Evolutionary conservation across 1,284 basidiomycete species (phyloP).

Genomic region (Malassezia obtusa): DNA sequence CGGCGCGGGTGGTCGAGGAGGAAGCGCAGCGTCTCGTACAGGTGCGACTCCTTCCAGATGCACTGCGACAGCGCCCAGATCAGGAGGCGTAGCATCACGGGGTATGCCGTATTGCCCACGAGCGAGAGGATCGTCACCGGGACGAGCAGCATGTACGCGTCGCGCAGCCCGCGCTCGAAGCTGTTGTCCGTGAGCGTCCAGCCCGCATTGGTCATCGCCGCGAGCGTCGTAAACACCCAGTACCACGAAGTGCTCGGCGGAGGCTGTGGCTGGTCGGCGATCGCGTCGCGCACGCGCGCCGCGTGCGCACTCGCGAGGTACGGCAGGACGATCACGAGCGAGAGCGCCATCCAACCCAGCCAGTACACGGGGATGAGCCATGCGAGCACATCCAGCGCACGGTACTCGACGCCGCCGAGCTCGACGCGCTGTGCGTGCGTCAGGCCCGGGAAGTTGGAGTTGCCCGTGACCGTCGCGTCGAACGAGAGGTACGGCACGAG

Average conservation of each 20-base stretch:
- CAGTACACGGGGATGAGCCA: constrained; percentile 37
- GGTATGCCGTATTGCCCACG: constrained; percentile 76
- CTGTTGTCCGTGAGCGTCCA: constrained; percentile 77
- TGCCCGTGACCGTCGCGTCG: constrained; percentile 55
- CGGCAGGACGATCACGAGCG: constrained; percentile 35
- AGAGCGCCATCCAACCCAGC: constrained; percentile 20
- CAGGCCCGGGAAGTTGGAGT: constrained; percentile 73
- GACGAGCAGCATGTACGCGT: constrained; percentile 73
- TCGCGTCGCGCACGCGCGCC: constrained; percentile 30
- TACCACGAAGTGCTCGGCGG: constrained; percentile 57
- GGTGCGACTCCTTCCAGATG: constrained; percentile 57
- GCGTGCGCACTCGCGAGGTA: constrained; percentile 32
- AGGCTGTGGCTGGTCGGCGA: constrained; percentile 30
- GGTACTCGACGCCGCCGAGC: constrained; percentile 85
- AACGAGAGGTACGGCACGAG: constrained; percentile 75
- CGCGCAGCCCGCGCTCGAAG: constrained; percentile 65
- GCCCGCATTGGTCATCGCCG: constrained; percentile 82
- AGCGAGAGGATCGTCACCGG: constrained; percentile 60
- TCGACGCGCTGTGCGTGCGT: constrained; percentile 78
- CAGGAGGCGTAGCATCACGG: constrained; percentile 42
- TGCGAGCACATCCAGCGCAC: constrained; percentile 68
- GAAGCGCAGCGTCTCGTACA: constrained; percentile 75
- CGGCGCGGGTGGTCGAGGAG: constrained; percentile 90
- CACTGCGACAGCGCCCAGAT: constrained; percentile 63
- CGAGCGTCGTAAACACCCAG: constrained; percentile 72